phyloP scores from a whole-genome alignment of 1,139 yeast species.

The Suhomyces chickasaworum region DNA sequence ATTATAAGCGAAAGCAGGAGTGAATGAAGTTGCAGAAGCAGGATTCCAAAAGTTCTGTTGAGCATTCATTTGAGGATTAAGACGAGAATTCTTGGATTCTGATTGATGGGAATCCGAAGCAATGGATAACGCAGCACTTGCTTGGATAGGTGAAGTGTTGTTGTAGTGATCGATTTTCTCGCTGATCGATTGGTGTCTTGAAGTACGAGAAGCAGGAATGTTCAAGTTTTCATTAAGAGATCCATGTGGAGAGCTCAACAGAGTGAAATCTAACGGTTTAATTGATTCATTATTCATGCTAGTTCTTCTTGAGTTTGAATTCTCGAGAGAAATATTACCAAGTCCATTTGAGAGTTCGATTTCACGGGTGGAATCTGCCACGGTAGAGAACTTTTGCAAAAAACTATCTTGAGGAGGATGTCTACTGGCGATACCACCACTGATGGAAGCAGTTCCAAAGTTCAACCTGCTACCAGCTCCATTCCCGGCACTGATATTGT shows the following conservation, averaged over 20 bases:
- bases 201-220: slow-evolving; percentile 39
- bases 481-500: slow-evolving; percentile 12
- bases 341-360: slow-evolving; percentile 52
- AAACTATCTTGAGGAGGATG: slow-evolving; percentile 55
- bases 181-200: slow-evolving; percentile 61
- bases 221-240: slow-evolving; percentile 56
- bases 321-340: slow-evolving; percentile 34
- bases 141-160: slow-evolving; percentile 52
- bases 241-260: slow-evolving; percentile 43
- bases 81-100: slow-evolving; percentile 8
- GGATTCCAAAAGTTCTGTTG: slow-evolving; percentile 64
- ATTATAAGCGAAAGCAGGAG: slow-evolving; percentile 40
- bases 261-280: slow-evolving; percentile 24
- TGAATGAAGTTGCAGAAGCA: slow-evolving; percentile 60
- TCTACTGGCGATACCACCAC: slow-evolving; percentile 56
- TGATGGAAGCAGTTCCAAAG: slow-evolving; percentile 63
- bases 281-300: slow-evolving; percentile 41
- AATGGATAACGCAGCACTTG: slow-evolving; percentile 41
- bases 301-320: slow-evolving; percentile 45
- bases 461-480: slow-evolving; percentile 25
- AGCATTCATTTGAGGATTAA: slow-evolving; percentile 12
- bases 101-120: slow-evolving; percentile 30
- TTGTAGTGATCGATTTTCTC: slow-evolving; percentile 66
- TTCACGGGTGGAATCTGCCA: slow-evolving; percentile 79
- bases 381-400: slow-evolving; percentile 67